Conservation (phyloP, 768 basidiomycete species). For the Boletus sp. region DNA sequence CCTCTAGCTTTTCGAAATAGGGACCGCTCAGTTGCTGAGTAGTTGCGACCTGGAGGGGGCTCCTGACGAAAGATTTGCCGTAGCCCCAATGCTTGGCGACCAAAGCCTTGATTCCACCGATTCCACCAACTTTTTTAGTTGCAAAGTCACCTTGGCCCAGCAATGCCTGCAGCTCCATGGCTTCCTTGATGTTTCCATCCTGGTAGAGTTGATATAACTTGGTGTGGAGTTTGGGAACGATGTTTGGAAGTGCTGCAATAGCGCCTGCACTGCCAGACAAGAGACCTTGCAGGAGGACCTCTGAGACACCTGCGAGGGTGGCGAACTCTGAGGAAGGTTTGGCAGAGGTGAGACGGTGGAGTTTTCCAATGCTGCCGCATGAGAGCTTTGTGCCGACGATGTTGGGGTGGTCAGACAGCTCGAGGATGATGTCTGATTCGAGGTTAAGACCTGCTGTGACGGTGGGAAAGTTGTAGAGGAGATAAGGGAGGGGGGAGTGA, state of each 20-base stretch:
- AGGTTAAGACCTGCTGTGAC: conserved; percentile 82
- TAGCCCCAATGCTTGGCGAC: conserved; percentile 64
- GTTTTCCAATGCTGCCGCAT: conserved; percentile 81
- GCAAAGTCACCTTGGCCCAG: conserved; percentile 70
- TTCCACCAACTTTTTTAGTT: conserved; percentile 57
- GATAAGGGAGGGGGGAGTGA: conserved; percentile 62
- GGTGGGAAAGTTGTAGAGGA: conserved; percentile 85
- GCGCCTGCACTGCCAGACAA: conserved; percentile 59
- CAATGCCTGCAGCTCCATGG: conserved; percentile 56
- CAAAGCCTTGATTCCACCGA: conserved; percentile 64
- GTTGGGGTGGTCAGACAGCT: conserved; percentile 73
- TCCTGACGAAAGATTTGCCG: conserved; percentile 47
- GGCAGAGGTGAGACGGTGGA: conserved; percentile 65
- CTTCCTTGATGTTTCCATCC: conserved; percentile 54
- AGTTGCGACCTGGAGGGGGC: conserved; percentile 45
- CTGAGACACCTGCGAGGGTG: conserved; percentile 73
- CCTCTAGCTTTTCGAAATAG: conserved; percentile 40
- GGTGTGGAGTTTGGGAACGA: conserved; percentile 57
- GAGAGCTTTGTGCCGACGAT: conserved; percentile 85
- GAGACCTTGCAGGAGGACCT: conserved; percentile 63
- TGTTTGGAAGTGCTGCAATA: conserved; percentile 63
- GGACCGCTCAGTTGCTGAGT: conserved; percentile 36
- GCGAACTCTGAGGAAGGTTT: conserved; percentile 55
- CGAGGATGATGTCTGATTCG: conserved; percentile 71
- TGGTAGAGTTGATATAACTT: conserved; percentile 47